These are phyloP conservation scores for Sordaria brevicollis DNA, from an alignment of 495 filamentous ascomycete genomes.

Conservation along the genomic window DNA sequence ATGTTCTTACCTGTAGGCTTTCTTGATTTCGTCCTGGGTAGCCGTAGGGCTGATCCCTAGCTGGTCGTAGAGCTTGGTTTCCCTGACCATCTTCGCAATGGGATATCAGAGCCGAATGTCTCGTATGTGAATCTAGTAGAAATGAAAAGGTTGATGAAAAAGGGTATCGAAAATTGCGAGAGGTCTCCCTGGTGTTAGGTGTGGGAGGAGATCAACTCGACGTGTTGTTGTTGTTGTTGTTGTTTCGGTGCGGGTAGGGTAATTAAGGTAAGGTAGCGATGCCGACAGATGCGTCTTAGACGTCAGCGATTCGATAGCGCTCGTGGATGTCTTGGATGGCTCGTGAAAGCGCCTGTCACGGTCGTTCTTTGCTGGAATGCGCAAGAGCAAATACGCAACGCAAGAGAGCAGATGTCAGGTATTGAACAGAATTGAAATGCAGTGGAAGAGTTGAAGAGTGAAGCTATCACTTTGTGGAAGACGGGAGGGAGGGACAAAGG, in stretches of 20 bases:
- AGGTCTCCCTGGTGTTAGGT: not conserved
- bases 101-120: not conserved
- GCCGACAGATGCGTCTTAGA: not conserved
- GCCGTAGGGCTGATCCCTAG: slow-evolving; percentile 68
- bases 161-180: not conserved
- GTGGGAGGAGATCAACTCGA: not conserved
- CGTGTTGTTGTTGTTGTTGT: not conserved
- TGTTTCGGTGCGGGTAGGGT: not conserved
- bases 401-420: not conserved
- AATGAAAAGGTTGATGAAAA: not conserved
- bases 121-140: not conserved
- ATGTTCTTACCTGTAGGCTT: slow-evolving; percentile 69
- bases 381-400: not conserved
- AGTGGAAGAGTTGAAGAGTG: not conserved
- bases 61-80: slow-evolving; percentile 77
- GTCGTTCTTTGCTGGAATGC: not conserved
- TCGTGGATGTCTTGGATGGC: not conserved
- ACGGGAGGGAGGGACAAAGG: slow-evolving; percentile 1
- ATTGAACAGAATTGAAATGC: not conserved
- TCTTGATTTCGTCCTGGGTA: slow-evolving; percentile 90
- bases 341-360: not conserved
- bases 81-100: slow-evolving; percentile 60
- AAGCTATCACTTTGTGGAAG: not conserved
- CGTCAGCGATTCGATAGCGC: not conserved
- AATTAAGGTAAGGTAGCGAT: not conserved